These are phyloP conservation scores for Xylariaceae sp. DNA, from an alignment of 2,329 filamentous ascomycete genomes.

Conservation along the genomic window DNA sequence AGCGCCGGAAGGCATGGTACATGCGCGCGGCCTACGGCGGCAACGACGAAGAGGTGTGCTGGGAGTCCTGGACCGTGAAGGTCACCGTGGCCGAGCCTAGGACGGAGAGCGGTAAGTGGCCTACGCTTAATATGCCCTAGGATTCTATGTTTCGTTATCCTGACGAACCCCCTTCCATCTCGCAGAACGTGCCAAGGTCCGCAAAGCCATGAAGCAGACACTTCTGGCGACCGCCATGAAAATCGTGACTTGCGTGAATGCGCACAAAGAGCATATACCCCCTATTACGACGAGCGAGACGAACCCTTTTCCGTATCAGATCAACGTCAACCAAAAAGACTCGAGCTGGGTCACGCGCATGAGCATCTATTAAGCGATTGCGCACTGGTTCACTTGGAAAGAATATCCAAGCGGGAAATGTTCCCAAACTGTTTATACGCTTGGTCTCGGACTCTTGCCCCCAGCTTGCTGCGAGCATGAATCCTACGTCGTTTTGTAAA, in stretches of 20 bases:
- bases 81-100: conserved; percentile 87
- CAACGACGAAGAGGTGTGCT: conserved; percentile 89
- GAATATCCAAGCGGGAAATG: too few relatives aligned
- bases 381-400: too few relatives aligned
- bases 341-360: conserved; percentile 71
- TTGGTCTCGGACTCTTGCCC: too few relatives aligned
- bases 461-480: conserved; percentile 1
- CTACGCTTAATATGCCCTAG: conserved; percentile 1
- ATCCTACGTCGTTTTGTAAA: conserved; percentile 6
- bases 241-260: conserved; percentile 80
- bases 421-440: too few relatives aligned
- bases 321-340: conserved; percentile 78
- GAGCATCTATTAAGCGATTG: conserved; percentile 18
- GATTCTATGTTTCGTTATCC: not conserved
- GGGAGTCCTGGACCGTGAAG: conserved; percentile 93
- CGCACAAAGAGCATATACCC: conserved; percentile 91
- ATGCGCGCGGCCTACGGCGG: conserved; percentile 43
- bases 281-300: conserved; percentile 88
- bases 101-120: conserved; percentile 74
- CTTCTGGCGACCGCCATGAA: conserved; percentile 84
- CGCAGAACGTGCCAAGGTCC: conserved; percentile 78
- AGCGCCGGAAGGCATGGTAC: conserved; percentile 73
- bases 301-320: conserved; percentile 94
- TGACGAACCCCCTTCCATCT: conserved; percentile 2
- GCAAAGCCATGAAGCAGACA: conserved; percentile 84